Conservation (phyloP, 805 yeast species). For the Metschnikowia reukaufii region DNA sequence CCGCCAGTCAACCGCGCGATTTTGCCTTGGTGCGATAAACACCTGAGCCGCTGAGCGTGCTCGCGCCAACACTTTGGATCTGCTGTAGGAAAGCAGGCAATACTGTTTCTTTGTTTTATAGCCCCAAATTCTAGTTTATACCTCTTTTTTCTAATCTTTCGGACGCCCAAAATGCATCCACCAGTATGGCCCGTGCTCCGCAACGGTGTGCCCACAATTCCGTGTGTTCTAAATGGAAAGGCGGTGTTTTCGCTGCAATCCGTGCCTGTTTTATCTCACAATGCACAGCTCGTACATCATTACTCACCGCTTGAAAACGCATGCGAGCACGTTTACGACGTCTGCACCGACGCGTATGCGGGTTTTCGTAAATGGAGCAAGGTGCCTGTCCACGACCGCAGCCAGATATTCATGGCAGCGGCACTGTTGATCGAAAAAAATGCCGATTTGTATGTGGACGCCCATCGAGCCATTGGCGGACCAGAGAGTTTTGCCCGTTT, state of each 20-base stretch:
- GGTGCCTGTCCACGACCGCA: slow-evolving; percentile 18
- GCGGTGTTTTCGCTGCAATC: not conserved
- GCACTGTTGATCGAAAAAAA: slow-evolving; percentile 16
- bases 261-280: slow-evolving; percentile 17
- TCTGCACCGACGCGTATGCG: slow-evolving; percentile 22
- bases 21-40: too few relatives aligned
- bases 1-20: too few relatives aligned
- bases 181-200: not conserved
- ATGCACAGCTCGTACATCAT: slow-evolving; percentile 8
- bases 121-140: too few relatives aligned
- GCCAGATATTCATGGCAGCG: slow-evolving; percentile 23
- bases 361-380: slow-evolving; percentile 32
- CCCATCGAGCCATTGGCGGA: slow-evolving; percentile 16
- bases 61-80: too few relatives aligned
- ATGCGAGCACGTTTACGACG: slow-evolving; percentile 3
- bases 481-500: slow-evolving; percentile 8
- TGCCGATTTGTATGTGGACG: slow-evolving; percentile 10
- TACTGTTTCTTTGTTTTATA: too few relatives aligned
- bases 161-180: too few relatives aligned
- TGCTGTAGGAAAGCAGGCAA: too few relatives aligned
- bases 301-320: slow-evolving; percentile 14
- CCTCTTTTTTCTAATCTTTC: too few relatives aligned
- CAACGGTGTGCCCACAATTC: slow-evolving; percentile 6
- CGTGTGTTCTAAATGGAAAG: slow-evolving; percentile 15
- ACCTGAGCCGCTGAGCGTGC: too few relatives aligned